A percentile compares a stretch with the other conserved stretches of the same genome.
These are phyloP conservation scores for Smittium mucronatum DNA, from an alignment of 371 early-diverging fungal species.

Conservation along the genomic window DNA sequence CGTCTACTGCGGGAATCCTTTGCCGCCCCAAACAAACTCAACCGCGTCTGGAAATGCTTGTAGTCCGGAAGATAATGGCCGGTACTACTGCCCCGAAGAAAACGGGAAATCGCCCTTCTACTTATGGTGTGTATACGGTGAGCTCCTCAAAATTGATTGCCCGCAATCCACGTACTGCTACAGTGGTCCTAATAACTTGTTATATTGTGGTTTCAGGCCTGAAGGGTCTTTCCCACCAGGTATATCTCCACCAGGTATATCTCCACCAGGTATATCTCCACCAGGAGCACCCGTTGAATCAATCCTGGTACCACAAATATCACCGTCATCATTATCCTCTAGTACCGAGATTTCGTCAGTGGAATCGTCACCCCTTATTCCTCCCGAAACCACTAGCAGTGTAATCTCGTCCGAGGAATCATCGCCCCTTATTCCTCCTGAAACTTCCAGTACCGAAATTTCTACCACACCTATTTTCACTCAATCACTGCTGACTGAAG, in stretches of 20 bases:
- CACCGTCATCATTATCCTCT: neutral
- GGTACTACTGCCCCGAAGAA: neutral
- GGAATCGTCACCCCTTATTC: too few species aligned
- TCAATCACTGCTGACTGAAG: neutral
- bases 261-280: too few species aligned
- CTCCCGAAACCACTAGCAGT: too few species aligned
- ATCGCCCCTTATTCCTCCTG: too few species aligned
- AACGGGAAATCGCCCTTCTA: neutral
- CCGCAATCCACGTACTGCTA: neutral
- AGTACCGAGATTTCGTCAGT: too few species aligned
- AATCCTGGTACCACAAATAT: neutral
- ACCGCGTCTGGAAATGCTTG: neutral
- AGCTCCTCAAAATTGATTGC: neutral
- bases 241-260: too few species aligned
- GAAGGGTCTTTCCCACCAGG: neutral
- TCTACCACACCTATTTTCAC: too few species aligned
- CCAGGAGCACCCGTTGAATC: too few species aligned
- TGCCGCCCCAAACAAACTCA: neutral
- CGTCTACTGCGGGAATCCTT: neutral
- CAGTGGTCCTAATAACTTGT: neutral
- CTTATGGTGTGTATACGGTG: neutral
- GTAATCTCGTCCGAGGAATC: too few species aligned
- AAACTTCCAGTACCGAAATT: neutral
- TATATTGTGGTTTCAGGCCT: neutral
- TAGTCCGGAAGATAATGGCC: neutral